Evolutionary conservation across 805 yeast species (phyloP).

Genomic region (Suhomyces sp.): DNA sequence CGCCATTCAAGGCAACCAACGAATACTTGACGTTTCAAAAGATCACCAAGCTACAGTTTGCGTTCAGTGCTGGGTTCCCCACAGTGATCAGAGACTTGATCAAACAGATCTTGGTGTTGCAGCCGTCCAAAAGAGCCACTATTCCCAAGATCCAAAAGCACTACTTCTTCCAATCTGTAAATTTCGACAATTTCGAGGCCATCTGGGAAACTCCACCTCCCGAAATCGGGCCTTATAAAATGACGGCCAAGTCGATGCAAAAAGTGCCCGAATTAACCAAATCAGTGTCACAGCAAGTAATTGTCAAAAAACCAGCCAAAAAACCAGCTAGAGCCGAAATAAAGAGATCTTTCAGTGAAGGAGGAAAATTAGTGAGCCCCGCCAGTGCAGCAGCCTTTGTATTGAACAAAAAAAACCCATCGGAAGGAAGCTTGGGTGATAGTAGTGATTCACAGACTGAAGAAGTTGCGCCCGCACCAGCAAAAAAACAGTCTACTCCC

Average conservation of each 20-base stretch:
- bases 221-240: slow-evolving; percentile 65
- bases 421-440: slow-evolving; percentile 6
- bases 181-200: slow-evolving; percentile 62
- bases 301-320: slow-evolving; percentile 8
- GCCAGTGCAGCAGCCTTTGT: slow-evolving; percentile 44
- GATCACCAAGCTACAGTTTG: slow-evolving; percentile 74
- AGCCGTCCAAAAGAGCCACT: slow-evolving; percentile 64
- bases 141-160: slow-evolving; percentile 60
- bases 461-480: slow-evolving; percentile 24
- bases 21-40: slow-evolving; percentile 82
- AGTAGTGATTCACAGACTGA: slow-evolving; percentile 1
- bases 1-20: slow-evolving; percentile 81
- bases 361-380: slow-evolving; percentile 14
- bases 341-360: slow-evolving; percentile 4
- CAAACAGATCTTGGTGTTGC: slow-evolving; percentile 60
- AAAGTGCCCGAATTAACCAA: slow-evolving; percentile 50
- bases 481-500: slow-evolving; percentile 18
- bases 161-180: slow-evolving; percentile 63
- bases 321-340: slow-evolving; percentile 3
- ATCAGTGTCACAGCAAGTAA: slow-evolving; percentile 13
- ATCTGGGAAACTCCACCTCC: slow-evolving; percentile 74
- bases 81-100: slow-evolving; percentile 62
- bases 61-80: slow-evolving; percentile 67
- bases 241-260: slow-evolving; percentile 76
- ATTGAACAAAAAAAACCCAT: slow-evolving; percentile 21